Evolutionary conservation across 768 basidiomycete species (phyloP), one percentile per base, ranked within the genome.

Genomic region (Hysterangium stoloniferum): DNA sequence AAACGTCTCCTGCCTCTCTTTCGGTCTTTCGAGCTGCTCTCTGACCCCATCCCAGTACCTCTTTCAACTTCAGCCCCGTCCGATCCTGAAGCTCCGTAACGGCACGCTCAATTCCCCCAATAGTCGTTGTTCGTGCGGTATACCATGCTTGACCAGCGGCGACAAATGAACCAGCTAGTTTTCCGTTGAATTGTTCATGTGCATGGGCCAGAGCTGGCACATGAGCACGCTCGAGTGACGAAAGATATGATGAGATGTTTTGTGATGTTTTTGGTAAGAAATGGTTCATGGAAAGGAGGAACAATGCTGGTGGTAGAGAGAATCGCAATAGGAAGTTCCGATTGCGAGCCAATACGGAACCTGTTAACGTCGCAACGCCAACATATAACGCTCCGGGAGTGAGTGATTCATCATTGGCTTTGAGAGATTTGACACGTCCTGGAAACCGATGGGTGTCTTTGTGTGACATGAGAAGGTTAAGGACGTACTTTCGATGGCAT

Each of bases 341-440:
- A 57, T 84, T 86, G 36, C 93, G 84, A 0, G 86, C 79, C 50
- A 97, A 58, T 58, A 98, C 84, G 51, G 92, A 92, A 1, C 87
- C 90, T 3, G 87, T 85, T 19, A 51, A 9, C 12, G 90, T 81
- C 2, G 90, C 82, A 43, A 98, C 77, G 43, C 91, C 89, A 40
- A 89, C 84, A 70, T 95, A 97, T 48, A 97, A 81, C 4, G 86
- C 60, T n/a, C 87, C 90, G 1, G 94, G 94, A 8, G 84, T 91
- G 25, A 96, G 77, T 1, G 82, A 72, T 67, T 97, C 95, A 47
- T 84, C 73, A 0, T 82, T 76, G 0, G 89, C 82, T 12, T 91
- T 68, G 58, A 98, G 77, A 5, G 84, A 77, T 64, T 92, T 92
- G 28, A 97, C 71, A 55, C 90, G 82, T 53, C 72, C 93, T 95